Conservation (phyloP, 2,329 filamentous ascomycete species). For the Hypoxylon sp. region DNA sequence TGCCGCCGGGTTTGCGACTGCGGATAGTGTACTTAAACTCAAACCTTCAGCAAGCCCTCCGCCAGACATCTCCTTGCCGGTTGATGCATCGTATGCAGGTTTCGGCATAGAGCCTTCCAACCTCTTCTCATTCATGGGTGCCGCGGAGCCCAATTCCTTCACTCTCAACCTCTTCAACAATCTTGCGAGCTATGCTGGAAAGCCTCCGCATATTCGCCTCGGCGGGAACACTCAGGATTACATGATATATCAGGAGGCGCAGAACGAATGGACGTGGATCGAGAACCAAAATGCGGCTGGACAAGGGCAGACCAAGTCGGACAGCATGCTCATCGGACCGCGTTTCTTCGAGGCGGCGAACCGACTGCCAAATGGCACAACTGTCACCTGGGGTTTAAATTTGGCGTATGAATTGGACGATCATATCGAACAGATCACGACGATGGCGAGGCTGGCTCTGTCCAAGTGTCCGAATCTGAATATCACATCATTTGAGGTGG, state of each 20-base stretch:
- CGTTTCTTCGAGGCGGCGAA: constrained; percentile 57
- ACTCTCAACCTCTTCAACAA: constrained; percentile 59
- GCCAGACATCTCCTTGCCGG: constrained; percentile 21
- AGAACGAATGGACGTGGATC: constrained; percentile 49
- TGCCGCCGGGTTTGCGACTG: constrained; percentile 4
- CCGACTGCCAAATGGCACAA: constrained; percentile 58
- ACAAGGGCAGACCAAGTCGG: constrained; percentile 51
- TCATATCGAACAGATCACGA: constrained; percentile 53
- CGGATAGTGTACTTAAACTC: constrained; percentile 13
- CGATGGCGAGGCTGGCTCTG: constrained; percentile 48
- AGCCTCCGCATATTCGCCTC: constrained; percentile 57
- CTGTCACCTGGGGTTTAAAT: constrained; percentile 60
- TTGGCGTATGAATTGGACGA: constrained; percentile 56
- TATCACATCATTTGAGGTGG: constrained; percentile 45
- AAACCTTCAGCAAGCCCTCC: constrained; percentile 24
- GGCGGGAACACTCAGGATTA: constrained; percentile 62
- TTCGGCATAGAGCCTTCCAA: constrained; percentile 63
- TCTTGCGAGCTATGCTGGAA: constrained; percentile 57
- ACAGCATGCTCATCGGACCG: constrained; percentile 57
- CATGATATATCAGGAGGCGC: constrained; percentile 53
- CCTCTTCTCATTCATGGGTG: constrained; percentile 60
- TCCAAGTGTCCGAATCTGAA: constrained; percentile 37
- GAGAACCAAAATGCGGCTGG: constrained; percentile 50
- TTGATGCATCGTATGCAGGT: constrained; percentile 57
- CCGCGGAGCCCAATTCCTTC: constrained; percentile 51